Evolutionary conservation across 164 flowering plant genomes (phyloP), one percentile per base, ranked within the genome.

Genomic region (Vitis cinerea): DNA sequence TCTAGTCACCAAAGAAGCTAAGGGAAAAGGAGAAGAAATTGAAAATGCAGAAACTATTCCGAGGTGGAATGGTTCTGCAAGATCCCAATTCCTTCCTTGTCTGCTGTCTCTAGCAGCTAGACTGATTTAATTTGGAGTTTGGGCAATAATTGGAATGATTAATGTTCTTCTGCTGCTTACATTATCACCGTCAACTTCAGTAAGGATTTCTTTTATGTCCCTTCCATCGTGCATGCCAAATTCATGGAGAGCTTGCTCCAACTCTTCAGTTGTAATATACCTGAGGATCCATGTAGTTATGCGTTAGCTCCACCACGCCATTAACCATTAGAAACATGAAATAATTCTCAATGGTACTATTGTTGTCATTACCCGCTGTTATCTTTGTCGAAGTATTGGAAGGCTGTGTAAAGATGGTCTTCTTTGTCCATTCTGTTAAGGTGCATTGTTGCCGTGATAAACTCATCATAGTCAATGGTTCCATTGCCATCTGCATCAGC

Each of bases 401-500:
- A 94, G 8, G 99, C 97, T n/a, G 94, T 85, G 75, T 89, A 94
- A 7, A 92, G 88, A 82, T 95, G 98, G 19, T 94, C 97, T 78
- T 95, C 99, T 82, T 85, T 90, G 71, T 95, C 97, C 90, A 87
- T 88, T 76, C 86, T 76, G 83, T 95, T 91, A 83, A 89, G 37
- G 59, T 92, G 97, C 98, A 91, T 86, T 23, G 99, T 95, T 47
- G 99, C 98, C 31, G 98, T 88, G 76, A 95, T 91, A 84, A 95
- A 95, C 74, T 95, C 98, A n/a, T 87, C 94, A 62, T 92, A 95
- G 74, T 95, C 99, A 75, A 90, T 95, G n/a, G 86, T 84, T 16
- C 98, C 99, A 72, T 95, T 90, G 15, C 98, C 97, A 78, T 95
- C 99, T 59, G 91, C 97, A 81, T 95, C 99, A 51, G 99, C 98